Base-by-base conservation (phyloP, 805 yeast species). In the Ogataea salicorniae region DNA sequence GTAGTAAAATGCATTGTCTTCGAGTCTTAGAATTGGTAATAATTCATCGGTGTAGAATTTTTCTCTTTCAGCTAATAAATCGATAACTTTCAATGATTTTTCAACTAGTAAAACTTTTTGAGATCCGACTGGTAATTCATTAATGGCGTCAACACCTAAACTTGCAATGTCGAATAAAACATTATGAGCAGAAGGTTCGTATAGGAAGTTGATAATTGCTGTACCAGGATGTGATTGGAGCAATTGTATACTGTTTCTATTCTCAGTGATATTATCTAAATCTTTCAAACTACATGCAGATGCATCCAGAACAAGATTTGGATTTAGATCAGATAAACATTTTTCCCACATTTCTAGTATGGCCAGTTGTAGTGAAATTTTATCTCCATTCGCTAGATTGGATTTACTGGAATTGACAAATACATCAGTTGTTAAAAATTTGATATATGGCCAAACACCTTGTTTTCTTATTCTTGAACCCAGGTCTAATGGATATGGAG, bases 381-480 rank as follows among this genome's bases (percentile, higher is more conserved):
- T 71, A 15, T 75, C 75, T 0, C 49, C 58, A 3, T 48, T 67
- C 33, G 68, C 50, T 13, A 73, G 60, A 29, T 61, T 60, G 5
- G 78, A 62, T 8, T 71, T 64, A 2, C 67, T 59, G 2, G 87
- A 69, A 23, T 79, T 76, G 6, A 75, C 76, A 53, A 90, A 79
- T 0, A 90, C 79, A 39, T 84, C 86, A 13, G 75, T 67, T n/a
- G 86, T 59, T 14, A 90, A 61, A 56, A 79, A 89, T 45, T 88
- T 92, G 46, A 87, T 62, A 57, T 91, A 92, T 3, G 94, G 89
- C 79, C 90, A 80, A 6, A 89, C 65, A 2, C 96, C 96, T 33
- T 73, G 74, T 33, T 70, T 76, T 56, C 95, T 74, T 52, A 81
- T 77, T 0, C 72, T 70, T 2, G 62, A 61, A 0, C 96, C 96